These are phyloP conservation scores for Beauveria medogensis DNA, from an alignment of 2,329 filamentous ascomycete genomes.

Conservation along the genomic window DNA sequence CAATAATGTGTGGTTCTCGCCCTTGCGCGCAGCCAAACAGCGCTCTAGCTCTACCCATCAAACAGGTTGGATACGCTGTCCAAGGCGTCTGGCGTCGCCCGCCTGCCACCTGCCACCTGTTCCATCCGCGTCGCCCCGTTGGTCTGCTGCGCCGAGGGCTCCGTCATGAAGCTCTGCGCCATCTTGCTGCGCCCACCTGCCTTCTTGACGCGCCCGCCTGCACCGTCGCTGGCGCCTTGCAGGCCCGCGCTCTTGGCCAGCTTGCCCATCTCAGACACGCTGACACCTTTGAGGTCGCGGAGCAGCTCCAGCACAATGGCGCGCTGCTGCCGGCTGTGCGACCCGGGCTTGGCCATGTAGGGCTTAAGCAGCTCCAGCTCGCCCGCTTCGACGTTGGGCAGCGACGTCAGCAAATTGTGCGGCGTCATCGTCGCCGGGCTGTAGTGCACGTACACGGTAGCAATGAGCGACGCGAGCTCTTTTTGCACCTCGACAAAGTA, in stretches of 20 bases:
- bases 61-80: constrained; percentile 49
- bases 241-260: constrained; percentile 49
- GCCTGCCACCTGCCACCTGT: constrained; percentile 20
- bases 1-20: background rate
- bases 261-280: constrained; percentile 88
- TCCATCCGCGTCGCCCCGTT: constrained; percentile 22
- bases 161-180: constrained; percentile 59
- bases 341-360: constrained; percentile 48
- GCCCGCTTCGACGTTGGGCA: constrained; percentile 66
- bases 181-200: constrained; percentile 43
- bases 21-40: background rate
- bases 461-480: constrained; percentile 81
- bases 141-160: constrained; percentile 26
- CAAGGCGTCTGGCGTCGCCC: constrained; percentile 40
- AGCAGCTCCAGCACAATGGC: constrained; percentile 77
- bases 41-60: constrained; percentile 21
- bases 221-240: constrained; percentile 16
- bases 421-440: constrained; percentile 62
- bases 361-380: constrained; percentile 59
- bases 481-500: constrained; percentile 97
- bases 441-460: constrained; percentile 74
- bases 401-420: constrained; percentile 62
- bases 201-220: constrained; percentile 31
- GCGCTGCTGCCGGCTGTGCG: constrained; percentile 67
- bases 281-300: constrained; percentile 79